Evolutionary conservation across 345 rosid genomes (phyloP), one percentile per base, ranked within the genome.

Genomic region (Corchorus capsularis): DNA sequence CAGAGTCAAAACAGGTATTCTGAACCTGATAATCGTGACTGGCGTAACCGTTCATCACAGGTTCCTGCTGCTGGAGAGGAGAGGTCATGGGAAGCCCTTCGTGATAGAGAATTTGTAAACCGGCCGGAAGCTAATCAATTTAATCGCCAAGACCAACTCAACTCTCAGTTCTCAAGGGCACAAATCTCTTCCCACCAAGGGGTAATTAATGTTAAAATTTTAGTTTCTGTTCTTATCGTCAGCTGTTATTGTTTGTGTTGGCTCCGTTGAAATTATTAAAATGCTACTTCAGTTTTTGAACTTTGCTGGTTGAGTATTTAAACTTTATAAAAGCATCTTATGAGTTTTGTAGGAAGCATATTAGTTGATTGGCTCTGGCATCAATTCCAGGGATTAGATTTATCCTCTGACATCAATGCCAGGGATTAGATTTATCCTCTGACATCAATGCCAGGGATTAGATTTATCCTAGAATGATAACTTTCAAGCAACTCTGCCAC

Each of bases 11-110:
- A 72, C 78, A 95, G 98, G 46, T 93, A 83, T 74, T 79, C 90
- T 41, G 96, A 96, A 85, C 86, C 90, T 39, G 98, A 93, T 83
- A 96, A 82, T 80, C 98, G 98, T 69, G 96, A 96, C 75, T 96
- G 97, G 98, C 97, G 91, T 71, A 86, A 77, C 37, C 97, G 97
- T 76, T 74, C 91, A 57, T 86, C 91, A 63, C 93, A 86, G 59
- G 50, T 81, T 73, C 49, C 90, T 80, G 19, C 87, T 10, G 43
- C 93, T 68, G 90, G 92, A 69, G 97, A 92, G 82, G 97, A 92
- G 75, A 77, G 89, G 77, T 86, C 96, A 15, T 83, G 90, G 87
- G 93, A 92, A 64, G 80, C 86, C 47, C 81, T 79, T 75, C 83
- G 84, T 11, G 89, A 71, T 81, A 87, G 86, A 83, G 93, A 91